Evolutionary conservation across 2,329 filamentous ascomycete species (phyloP), one percentile per base, ranked within the genome.

Genomic region (Fusarium transvaalense): DNA sequence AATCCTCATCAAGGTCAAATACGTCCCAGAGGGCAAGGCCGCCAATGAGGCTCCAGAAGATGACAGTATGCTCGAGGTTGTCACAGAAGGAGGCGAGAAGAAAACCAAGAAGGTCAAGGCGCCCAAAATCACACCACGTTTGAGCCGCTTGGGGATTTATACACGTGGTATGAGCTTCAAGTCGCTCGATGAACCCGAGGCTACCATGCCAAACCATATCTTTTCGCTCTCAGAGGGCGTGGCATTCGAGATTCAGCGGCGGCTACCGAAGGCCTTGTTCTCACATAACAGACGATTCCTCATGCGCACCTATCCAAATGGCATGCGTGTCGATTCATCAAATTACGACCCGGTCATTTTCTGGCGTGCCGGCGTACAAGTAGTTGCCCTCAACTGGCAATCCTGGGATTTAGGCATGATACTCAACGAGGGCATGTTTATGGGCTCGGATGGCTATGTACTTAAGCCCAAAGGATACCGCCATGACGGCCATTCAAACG

Each of bases 301-400:
- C 67, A 97, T 97, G 88, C 89, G 96, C 27, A 93, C 96, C 4
- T 98, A 97, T 75, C 96, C 96, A 3, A 90, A 91, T 25, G 90
- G 88, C 2, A 85, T 87, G 62, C 89, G 94, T 19, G 84, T 97
- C 47, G 89, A 90, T 74, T 97, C 94, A 32, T 92, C 92, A 17
- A 99, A 99, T 77, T 96, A 95, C 35, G 94, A 98, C 72, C 96
- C 96, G 0, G 89, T 94, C 63, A 89, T 89, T 29, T 97, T 93
- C 76, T 99, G 96, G 96, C 89, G 93, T 32, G 89, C 92, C 50
- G 96, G 96, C 19, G 94, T 97, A 8, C 96, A 99, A 78, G 97
- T 99, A 92, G 94, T 93, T 6, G 94, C 94, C 8, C 86, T 97
- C 76, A 98, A 98, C 77, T 98, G 96, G 94, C 96, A 98, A 78